phyloP scores from a whole-genome alignment of 1,139 yeast species.

The Saccharomyces hybrid region DNA sequence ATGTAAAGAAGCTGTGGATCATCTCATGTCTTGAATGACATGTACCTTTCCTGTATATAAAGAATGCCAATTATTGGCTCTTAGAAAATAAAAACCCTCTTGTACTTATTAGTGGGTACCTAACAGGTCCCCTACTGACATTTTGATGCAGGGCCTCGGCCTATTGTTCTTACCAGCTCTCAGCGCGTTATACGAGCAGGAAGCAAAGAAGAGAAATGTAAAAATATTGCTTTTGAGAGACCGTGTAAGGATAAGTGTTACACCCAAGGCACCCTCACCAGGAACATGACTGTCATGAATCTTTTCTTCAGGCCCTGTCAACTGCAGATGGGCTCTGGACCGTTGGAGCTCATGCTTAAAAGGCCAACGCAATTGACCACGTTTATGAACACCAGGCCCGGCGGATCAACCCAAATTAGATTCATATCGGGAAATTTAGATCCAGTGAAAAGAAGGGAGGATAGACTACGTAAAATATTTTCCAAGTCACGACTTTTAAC shows the following conservation, averaged over 20 bases:
- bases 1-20: conserved; percentile 43
- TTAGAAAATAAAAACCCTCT: not conserved
- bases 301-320: not conserved
- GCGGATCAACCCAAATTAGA: not conserved
- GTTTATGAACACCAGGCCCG: not conserved
- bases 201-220: not conserved
- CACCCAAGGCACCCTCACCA: not conserved
- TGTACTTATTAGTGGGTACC: not conserved
- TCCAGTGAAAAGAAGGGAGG: conserved; percentile 7
- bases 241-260: not conserved
- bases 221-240: not conserved
- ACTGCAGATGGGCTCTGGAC: not conserved
- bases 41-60: not conserved
- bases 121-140: too few relatives aligned
- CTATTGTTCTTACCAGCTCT: not conserved
- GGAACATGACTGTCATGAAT: not conserved
- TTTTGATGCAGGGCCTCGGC: not conserved
- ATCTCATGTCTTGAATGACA: not conserved
- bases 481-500: conserved; percentile 20
- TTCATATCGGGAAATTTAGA: not conserved
- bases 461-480: conserved; percentile 19
- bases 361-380: not conserved
- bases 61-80: not conserved
- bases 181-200: not conserved
- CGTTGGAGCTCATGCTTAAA: not conserved